phyloP scores from a whole-genome alignment of 1,284 basidiomycete species.

The Ustilago cynodontis region DNA sequence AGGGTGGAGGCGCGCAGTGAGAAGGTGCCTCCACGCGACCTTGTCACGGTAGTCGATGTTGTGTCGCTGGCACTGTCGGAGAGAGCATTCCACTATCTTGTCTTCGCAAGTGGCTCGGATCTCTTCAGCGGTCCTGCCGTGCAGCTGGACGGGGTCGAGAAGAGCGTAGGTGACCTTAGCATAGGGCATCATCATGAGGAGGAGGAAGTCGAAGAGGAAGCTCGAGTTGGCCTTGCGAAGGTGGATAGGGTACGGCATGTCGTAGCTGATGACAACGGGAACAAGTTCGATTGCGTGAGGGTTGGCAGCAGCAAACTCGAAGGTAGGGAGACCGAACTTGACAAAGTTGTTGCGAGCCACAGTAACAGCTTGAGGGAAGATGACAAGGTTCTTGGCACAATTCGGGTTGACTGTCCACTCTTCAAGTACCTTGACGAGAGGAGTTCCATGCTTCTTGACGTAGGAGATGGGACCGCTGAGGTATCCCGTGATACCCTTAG shows the following conservation, averaged over 20 bases:
- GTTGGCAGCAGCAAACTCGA: slow-evolving; percentile 28
- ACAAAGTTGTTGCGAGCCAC: slow-evolving; percentile 36
- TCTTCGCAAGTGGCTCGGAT: slow-evolving; percentile 24
- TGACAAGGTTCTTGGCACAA: slow-evolving; percentile 29
- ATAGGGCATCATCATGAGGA: slow-evolving; percentile 36
- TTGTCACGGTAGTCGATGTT: slow-evolving; percentile 38
- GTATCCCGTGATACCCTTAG: slow-evolving; percentile 19
- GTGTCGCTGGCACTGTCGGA: slow-evolving; percentile 25
- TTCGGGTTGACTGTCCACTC: slow-evolving; percentile 20
- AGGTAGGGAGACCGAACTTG: slow-evolving; percentile 26
- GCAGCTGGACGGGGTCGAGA: slow-evolving; percentile 23
- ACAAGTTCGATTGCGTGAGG: slow-evolving; percentile 22
- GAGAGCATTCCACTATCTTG: slow-evolving; percentile 33
- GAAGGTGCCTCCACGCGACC: slow-evolving; percentile 31
- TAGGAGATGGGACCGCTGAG: slow-evolving; percentile 20
- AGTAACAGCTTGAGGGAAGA: slow-evolving; percentile 33
- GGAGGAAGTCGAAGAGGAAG: slow-evolving; percentile 34
- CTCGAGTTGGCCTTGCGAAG: slow-evolving; percentile 35
- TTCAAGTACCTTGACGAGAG: slow-evolving; percentile 21
- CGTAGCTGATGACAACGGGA: slow-evolving; percentile 31
- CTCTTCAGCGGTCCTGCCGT: slow-evolving; percentile 22
- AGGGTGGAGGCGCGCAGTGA: slow-evolving; percentile 26
- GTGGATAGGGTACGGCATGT: slow-evolving; percentile 37
- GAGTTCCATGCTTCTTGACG: slow-evolving; percentile 21
- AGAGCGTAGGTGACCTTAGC: slow-evolving; percentile 31